Percentiles rank a stretch among this genome's conserved stretches.
These are phyloP conservation scores for Penicillium sp. DNA, from an alignment of 2,329 filamentous ascomycete species.

Conservation along the genomic window DNA sequence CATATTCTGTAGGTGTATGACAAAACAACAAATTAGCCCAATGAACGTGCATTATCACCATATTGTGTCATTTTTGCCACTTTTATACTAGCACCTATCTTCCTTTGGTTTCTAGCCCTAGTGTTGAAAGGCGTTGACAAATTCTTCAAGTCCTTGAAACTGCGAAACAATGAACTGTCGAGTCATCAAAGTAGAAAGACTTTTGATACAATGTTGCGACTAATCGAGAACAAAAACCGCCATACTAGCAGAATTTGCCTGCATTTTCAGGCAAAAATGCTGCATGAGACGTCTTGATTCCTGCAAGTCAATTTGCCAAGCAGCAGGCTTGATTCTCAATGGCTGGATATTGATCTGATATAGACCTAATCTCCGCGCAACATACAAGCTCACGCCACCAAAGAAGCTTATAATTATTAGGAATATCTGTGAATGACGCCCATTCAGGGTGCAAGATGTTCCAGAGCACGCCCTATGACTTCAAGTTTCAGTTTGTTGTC, in stretches of 20 bases:
- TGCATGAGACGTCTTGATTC: not conserved
- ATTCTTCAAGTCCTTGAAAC: not conserved
- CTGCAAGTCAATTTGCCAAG: no score
- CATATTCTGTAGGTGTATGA: not conserved
- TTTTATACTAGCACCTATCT: not conserved
- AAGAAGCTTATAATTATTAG: not conserved
- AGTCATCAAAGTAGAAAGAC: not conserved
- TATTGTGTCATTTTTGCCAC: not conserved
- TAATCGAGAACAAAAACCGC: not conserved
- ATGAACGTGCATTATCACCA: not conserved
- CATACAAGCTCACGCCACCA: not conserved
- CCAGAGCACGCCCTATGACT: no score
- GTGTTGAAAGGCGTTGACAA: not conserved
- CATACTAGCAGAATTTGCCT: not conserved
- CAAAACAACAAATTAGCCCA: not conserved
- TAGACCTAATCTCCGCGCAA: not conserved
- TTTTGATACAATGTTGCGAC: not conserved
- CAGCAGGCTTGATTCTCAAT: not conserved
- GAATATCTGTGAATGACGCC: not conserved
- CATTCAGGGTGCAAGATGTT: no score
- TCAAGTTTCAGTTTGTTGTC: no score
- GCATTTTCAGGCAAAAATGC: not conserved
- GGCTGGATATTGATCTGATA: not conserved
- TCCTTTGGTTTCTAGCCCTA: not conserved
- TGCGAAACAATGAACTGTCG: not conserved